Base-by-base conservation (phyloP, 2,329 filamentous ascomycete species). In the Pseudogymnoascus sp. region DNA sequence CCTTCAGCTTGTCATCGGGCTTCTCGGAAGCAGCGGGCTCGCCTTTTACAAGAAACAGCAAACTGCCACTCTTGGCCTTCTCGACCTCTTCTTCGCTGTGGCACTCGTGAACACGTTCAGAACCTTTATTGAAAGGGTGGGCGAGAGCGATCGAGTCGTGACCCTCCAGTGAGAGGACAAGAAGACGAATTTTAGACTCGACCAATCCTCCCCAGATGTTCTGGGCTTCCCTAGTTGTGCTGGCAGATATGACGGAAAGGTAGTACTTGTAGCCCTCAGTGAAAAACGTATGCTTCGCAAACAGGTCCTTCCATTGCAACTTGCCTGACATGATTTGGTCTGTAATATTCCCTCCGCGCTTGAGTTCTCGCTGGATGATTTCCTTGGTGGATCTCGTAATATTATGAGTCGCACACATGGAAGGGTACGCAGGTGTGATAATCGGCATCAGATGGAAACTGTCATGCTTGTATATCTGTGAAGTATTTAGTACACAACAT, bases 321-420 rank as follows among this genome's bases (percentile, higher is more conserved):
- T 89, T 89, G 63, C 89, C 90, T 33, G 82, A 74, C 76, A 93
- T 88, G 65, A 99, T 95, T 69, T 86, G 84, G 66, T 90, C 86
- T 8, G 91, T 86, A 62, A 97, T 88, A 61, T 90, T 81, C 61
- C 87, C 84, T 4, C 88, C 94, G 38, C 90, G 85, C 66, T 87
- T 82, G 18, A 97, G 83, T 73, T 99, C 94, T 56, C 87, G 83
- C 67, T 91, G 84, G 71, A 99, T 92, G 60, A 97, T 85, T 5
- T 84, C 79, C 78, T 92, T 91, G 1, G 92, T 95, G 0, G 93
- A 97, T 67, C 84, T 80, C 2, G 90, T 92, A 65, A 99, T 88
- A 71, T 96, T 97, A 78, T 96, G 94, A 0, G 94, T 97, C 1
- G 94, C 89, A 74, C 94, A 97, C 92, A 97, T 97, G 60, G 92